Conservation (phyloP, 1,284 basidiomycete species). For the Tilletiaria anomala region DNA sequence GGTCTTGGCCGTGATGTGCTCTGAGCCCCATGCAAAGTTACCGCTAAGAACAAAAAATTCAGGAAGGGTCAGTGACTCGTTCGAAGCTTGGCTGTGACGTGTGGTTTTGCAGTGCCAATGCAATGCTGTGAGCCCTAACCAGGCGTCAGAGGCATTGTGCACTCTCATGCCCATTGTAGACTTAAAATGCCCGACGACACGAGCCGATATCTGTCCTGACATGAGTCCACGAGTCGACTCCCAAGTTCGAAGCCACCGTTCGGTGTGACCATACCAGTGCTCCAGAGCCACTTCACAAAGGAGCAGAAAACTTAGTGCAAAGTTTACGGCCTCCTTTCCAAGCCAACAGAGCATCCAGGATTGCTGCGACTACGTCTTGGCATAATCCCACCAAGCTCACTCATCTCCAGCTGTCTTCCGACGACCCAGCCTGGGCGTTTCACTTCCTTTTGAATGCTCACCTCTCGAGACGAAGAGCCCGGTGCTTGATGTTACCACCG, state of each 20-base stretch:
- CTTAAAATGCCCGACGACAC: not conserved
- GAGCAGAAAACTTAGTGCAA: not conserved
- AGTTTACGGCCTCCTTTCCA: not conserved
- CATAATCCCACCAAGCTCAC: not conserved
- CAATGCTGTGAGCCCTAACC: no score
- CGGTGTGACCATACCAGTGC: no score
- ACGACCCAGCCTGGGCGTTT: not conserved
- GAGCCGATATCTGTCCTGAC: not conserved
- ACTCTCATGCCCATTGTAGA: not conserved
- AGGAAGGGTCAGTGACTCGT: not conserved
- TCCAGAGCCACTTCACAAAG: not conserved
- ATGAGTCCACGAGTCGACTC: not conserved
- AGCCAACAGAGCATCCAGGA: not conserved
- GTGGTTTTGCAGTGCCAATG: no score
- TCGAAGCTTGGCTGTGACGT: not conserved
- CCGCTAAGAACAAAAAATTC: conserved; percentile 9
- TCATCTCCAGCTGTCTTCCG: not conserved
- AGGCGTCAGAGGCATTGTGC: not conserved
- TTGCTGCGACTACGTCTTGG: not conserved
- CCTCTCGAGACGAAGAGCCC: conserved; percentile 36
- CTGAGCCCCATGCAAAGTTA: conserved; percentile 40
- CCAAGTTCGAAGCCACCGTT: no score
- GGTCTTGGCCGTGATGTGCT: conserved; percentile 39
- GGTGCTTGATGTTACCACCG: conserved; percentile 39
- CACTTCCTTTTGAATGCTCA: conserved; percentile 3